Evolutionary conservation across 805 yeast species (phyloP).

Genomic region (Metschnikowia aberdeeniae): DNA sequence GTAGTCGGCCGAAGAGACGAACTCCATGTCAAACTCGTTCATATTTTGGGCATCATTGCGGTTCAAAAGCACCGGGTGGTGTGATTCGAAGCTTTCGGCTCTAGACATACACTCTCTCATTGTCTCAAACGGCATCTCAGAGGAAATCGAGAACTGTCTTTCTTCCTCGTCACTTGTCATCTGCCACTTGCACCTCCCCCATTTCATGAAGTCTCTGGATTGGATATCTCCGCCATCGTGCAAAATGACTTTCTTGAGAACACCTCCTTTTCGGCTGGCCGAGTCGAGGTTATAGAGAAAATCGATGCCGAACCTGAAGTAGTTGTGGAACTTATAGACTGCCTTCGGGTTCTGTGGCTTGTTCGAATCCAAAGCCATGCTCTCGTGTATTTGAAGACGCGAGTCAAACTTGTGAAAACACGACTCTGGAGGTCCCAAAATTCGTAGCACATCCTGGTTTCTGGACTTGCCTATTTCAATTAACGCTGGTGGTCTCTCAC

Average conservation of each 20-base stretch:
- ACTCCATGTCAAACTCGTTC: conserved; percentile 32
- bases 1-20: conserved; percentile 24
- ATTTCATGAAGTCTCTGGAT: conserved; percentile 49
- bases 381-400: conserved; percentile 36
- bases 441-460: conserved; percentile 45
- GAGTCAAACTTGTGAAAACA: conserved; percentile 44
- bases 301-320: conserved; percentile 53
- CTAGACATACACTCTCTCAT: not conserved
- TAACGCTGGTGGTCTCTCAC: conserved; percentile 1
- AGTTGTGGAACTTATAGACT: conserved; percentile 48
- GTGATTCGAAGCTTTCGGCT: conserved; percentile 20
- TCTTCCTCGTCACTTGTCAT: conserved; percentile 16
- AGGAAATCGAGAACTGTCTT: conserved; percentile 15
- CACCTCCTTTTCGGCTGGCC: conserved; percentile 23
- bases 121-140: conserved; percentile 27
- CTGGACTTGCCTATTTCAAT: conserved; percentile 39
- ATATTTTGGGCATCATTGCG: conserved; percentile 38
- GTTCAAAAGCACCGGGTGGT: conserved; percentile 33
- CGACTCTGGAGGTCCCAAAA: conserved; percentile 57
- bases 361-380: not conserved
- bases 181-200: conserved; percentile 48
- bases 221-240: conserved; percentile 52
- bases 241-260: conserved; percentile 43
- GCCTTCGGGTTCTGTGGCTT: conserved; percentile 22
- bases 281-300: conserved; percentile 43